Evolutionary conservation across 257 asterid species (phyloP), one percentile per base, ranked within the genome.

Genomic region (Dorcoceras hygrometricum): DNA sequence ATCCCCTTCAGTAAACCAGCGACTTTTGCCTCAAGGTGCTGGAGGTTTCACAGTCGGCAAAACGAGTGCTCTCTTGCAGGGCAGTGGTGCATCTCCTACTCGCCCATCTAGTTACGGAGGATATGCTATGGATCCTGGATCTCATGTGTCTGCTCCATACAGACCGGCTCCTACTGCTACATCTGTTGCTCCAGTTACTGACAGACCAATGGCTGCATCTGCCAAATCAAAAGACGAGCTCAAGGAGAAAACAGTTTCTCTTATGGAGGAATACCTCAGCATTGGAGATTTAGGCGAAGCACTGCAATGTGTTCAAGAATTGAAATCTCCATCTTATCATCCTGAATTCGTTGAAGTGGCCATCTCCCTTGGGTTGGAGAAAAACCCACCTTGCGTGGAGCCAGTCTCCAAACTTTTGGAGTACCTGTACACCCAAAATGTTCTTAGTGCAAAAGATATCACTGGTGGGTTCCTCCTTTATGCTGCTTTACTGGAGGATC

Each of bases 31-130:
- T 72, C 96, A 90, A 77, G 96, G 92, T 26, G 79, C 79, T 31
- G 83, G 89, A 65, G 87, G 87, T 58, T 77, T 79, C 57, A 61
- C 80, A 50, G 77, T 90, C 53, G 78, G 84, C 58, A 73, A 76
- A 79, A 70, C 85, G 62, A 88, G 97, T 74, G 91, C 91, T 74
- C 87, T 94, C 72, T 59, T 90, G 87, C 96, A 88, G 75, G 96
- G 95, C 62, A 57, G 76, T 31, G 77, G 79, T 63, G 74, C 70
- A 26, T 66, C 81, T 11, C 83, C 92, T 19, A 69, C 77, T 57
- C 85, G 78, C 29, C 63, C 86, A 4, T 28, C 78, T 29, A 76
- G 51, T 57, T 77, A 71, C 23, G 87, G 84, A 55, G 88, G 81
- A 54, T 59, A 62, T 57, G 73, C 68, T 25, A 18, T 62, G 68